Base-by-base conservation (phyloP, 2,329 filamentous ascomycete species). In the Aspergillus brasiliensis region DNA sequence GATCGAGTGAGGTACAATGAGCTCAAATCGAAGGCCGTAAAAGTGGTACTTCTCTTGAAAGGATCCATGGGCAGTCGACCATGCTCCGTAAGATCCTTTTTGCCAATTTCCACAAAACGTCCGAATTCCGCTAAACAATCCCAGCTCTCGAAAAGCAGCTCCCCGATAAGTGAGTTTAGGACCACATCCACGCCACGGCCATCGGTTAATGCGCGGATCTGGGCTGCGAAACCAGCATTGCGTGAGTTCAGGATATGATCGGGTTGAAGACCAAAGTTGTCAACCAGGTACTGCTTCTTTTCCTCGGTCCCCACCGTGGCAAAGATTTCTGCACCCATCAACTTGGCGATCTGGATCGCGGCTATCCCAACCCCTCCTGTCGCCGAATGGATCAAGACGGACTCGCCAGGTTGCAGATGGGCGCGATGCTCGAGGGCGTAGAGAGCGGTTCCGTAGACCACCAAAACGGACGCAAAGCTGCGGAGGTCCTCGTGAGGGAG, bases 71-170 rank as follows among this genome's bases (percentile, higher is more conserved):
- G 51, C 17, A 60, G 21, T 13, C 48, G 17, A 15, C 23, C 23
- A 19, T 51, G 15, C 8, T 47, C 34, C n/a, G 37, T 13, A 8
- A 81, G 67, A 52, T 82, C 78, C 2, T 75, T 66, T 62, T 78
- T 79, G 10, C 78, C 79, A 25, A 83, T 76, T 51, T 83, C 80
- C 0, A 83, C 62, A 70, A 84, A 77, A 2, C 66, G 73, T 0
- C 80, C 81, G 44, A 77, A 81, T 3, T 67, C 62, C 53, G 55
- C 60, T 8, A 66, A 42, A 38, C 61, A 65, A 2, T 59, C 47
- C 57, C 59, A 67, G 5, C 57, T 60, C 17, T 59, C 64, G 31
- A 44, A 40, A 5, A 69, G 51, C 4, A 58, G 31, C 11, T 59
- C 58, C 1, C 64, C 64, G 3, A 61, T 28, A n/a, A 65, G 49